A percentile compares a stretch with the other conserved stretches of the same genome.
These are phyloP conservation scores for Globisporangium orthogonon DNA, from an alignment of 352 stramenopile species.

Conservation along the genomic window DNA sequence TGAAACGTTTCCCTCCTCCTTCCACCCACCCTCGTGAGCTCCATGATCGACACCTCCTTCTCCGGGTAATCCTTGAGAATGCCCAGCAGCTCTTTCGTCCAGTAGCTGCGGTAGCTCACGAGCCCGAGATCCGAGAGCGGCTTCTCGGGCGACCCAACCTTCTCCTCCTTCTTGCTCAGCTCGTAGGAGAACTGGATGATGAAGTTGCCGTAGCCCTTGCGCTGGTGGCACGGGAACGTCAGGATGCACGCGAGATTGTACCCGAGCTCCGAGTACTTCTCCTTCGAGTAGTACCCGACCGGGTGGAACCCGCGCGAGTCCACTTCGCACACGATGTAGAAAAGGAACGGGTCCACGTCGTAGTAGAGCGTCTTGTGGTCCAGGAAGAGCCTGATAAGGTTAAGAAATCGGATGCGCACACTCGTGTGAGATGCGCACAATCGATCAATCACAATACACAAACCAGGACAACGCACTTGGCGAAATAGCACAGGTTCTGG, in stretches of 20 bases:
- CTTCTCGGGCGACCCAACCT: slow-evolving; percentile 97
- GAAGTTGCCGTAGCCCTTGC: slow-evolving; percentile 99
- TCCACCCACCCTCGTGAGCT: slow-evolving; percentile 90
- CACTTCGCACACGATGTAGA: slow-evolving; percentile 98
- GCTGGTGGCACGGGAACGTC: slow-evolving; percentile 98
- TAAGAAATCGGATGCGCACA: not conserved
- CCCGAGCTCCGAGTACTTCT: slow-evolving; percentile 96
- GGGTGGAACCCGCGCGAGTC: slow-evolving; percentile 89
- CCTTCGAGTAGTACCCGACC: slow-evolving; percentile 99
- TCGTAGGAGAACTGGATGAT: slow-evolving; percentile 99
- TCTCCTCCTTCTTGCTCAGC: slow-evolving; percentile 97
- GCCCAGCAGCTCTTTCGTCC: slow-evolving; percentile 94
- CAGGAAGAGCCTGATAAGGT: slow-evolving; percentile 86
- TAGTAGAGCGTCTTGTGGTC: slow-evolving; percentile 99
- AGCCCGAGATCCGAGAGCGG: slow-evolving; percentile 98
- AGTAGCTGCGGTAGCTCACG: slow-evolving; percentile 98
- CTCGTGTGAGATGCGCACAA: not conserved
- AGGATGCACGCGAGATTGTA: slow-evolving; percentile 99
- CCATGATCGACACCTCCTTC: slow-evolving; percentile 91
- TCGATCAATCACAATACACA: no score
- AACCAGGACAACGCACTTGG: slow-evolving; percentile 73
- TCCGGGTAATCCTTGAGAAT: slow-evolving; percentile 82
- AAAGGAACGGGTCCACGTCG: slow-evolving; percentile 99
- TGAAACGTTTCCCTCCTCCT: not conserved
- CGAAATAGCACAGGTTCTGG: slow-evolving; percentile 98